These are phyloP conservation scores for Theileria sp. DNA, from an alignment of 169 alveolate species.

Conservation along the genomic window DNA sequence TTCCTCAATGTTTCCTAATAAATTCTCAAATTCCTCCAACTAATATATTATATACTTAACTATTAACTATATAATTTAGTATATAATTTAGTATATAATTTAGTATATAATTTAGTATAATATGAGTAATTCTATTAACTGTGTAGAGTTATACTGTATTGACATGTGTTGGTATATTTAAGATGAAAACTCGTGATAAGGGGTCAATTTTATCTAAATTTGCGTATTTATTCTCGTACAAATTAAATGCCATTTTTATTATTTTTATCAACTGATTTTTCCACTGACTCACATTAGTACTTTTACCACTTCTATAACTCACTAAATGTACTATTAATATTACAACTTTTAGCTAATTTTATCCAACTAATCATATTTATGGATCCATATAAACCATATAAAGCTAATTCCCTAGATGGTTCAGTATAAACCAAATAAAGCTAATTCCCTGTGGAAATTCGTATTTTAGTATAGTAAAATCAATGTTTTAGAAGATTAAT, in stretches of 20 bases:
- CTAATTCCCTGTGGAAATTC: too few relatives aligned
- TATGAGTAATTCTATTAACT: neutral
- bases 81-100: too few relatives aligned
- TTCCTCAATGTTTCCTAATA: conserved; percentile 53
- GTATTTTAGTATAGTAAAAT: neutral
- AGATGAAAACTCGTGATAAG: conserved; percentile 52
- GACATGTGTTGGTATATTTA: conserved; percentile 52
- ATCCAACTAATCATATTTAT: too few relatives aligned
- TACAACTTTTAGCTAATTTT: too few relatives aligned
- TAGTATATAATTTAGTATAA: too few relatives aligned
- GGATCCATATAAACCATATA: too few relatives aligned
- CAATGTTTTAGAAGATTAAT: conserved; percentile 41
- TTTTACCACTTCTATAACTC: neutral
- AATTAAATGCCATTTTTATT: neutral
- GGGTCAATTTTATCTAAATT: conserved; percentile 30
- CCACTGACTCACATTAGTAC: neutral
- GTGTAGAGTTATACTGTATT: conserved; percentile 19
- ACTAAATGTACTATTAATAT: neutral
- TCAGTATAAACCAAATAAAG: too few relatives aligned
- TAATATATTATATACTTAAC: neutral
- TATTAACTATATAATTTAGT: too few relatives aligned
- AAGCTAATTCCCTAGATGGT: neutral
- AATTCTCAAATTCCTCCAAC: neutral
- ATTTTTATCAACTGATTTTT: neutral
- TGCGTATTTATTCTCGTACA: neutral